Conservation (phyloP, 2,329 filamentous ascomycete genomes). For the Blastomyces silverae region DNA sequence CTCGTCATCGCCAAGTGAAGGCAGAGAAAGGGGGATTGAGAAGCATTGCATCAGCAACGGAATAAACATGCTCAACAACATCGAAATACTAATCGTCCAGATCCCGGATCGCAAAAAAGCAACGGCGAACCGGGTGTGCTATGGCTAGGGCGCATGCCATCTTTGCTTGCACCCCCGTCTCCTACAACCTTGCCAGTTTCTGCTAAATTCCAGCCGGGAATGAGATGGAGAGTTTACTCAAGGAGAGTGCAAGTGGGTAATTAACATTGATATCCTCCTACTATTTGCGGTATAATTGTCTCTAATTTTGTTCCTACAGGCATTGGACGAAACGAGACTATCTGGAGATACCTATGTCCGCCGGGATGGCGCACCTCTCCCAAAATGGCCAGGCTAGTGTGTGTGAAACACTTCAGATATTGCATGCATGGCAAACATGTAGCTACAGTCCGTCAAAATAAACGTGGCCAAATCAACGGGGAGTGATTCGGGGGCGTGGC, state of each 20-base stretch:
- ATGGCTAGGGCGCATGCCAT: not conserved
- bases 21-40: not conserved
- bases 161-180: not conserved
- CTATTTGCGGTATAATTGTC: too few species aligned
- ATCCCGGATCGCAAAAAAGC: not conserved
- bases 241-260: not conserved
- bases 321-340: not conserved
- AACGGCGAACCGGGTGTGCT: not conserved
- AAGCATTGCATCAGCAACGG: not conserved
- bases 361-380: not conserved
- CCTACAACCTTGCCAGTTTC: not conserved
- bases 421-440: not conserved
- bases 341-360: not conserved
- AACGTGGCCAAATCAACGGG: conserved; percentile 3
- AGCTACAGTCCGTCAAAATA: not conserved
- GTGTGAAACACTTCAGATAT: not conserved
- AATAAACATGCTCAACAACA: not conserved
- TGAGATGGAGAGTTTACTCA: not conserved
- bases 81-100: not conserved
- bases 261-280: not conserved
- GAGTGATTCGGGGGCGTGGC: not conserved
- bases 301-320: not conserved
- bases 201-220: not conserved
- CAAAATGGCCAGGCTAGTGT: not conserved
- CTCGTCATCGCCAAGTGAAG: not conserved